Evolutionary conservation across 805 yeast genomes (phyloP).

Genomic region (Ogataea pignaliae): DNA sequence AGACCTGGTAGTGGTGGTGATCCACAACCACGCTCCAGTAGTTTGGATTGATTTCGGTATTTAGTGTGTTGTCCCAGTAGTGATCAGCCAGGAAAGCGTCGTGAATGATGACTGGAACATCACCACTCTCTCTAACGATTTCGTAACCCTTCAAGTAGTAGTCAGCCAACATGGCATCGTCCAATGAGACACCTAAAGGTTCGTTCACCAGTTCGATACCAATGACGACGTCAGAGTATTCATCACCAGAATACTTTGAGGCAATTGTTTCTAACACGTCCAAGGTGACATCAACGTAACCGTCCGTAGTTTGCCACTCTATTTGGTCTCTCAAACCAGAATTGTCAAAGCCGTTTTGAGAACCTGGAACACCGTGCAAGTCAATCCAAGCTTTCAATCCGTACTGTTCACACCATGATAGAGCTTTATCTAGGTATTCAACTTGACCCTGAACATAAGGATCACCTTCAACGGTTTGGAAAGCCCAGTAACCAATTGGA

Average conservation of each 20-base stretch:
- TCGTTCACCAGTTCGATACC: conserved; percentile 88
- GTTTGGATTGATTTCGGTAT: conserved; percentile 28
- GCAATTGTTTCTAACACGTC: conserved; percentile 51
- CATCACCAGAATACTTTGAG: conserved; percentile 56
- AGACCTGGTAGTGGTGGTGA: conserved; percentile 90
- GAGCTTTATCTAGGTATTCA: conserved; percentile 66
- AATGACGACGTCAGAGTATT: conserved; percentile 65
- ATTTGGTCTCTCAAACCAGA: conserved; percentile 72
- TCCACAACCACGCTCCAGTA: conserved; percentile 68
- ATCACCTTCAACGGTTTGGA: conserved; percentile 53
- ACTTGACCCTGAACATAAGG: conserved; percentile 87
- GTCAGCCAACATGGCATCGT: conserved; percentile 51
- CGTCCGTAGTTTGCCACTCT: conserved; percentile 50
- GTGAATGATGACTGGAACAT: conserved; percentile 52
- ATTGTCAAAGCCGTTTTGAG: conserved; percentile 95
- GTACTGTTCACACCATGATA: conserved; percentile 64
- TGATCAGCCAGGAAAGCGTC: conserved; percentile 66
- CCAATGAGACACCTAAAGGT: conserved; percentile 73
- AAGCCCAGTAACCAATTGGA: conserved; percentile 97
- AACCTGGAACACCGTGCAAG: conserved; percentile 94
- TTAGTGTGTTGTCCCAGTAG: conserved; percentile 60
- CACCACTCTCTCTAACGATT: conserved; percentile 50
- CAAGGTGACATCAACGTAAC: conserved; percentile 43
- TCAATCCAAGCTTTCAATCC: conserved; percentile 83
- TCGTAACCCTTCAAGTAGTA: conserved; percentile 64